A percentile compares a stretch with the other conserved stretches of the same genome.
phyloP scores from a whole-genome alignment of 2,329 filamentous ascomycete genomes.

The Sporothrix euskadiensis region DNA sequence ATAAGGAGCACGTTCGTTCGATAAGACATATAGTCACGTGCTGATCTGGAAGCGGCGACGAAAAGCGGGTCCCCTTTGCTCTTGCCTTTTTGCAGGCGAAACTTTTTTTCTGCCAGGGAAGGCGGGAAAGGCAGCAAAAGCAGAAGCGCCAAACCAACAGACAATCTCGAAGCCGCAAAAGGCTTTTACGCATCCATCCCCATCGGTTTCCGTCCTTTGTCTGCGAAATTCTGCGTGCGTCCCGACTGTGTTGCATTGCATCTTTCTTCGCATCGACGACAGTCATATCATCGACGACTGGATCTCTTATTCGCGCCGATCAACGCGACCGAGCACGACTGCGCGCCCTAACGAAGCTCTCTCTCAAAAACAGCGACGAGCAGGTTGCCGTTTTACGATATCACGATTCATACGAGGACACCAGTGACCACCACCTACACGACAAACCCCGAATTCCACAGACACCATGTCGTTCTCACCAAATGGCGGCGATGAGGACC shows the following conservation, averaged over 20 bases:
- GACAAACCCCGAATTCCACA: not conserved
- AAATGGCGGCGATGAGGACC: slow-evolving; percentile 32
- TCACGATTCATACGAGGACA: not conserved
- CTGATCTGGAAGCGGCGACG: not conserved
- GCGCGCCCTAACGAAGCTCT: slow-evolving; percentile 6
- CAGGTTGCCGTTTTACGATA: not conserved
- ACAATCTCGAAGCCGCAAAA: slow-evolving; percentile 18
- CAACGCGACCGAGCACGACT: not conserved
- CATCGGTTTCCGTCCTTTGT: not conserved
- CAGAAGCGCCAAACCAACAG: not conserved
- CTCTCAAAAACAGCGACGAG: slow-evolving; percentile 3
- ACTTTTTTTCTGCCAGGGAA: slow-evolving; percentile 21
- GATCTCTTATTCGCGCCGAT: not conserved
- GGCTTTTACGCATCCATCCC: slow-evolving; percentile 16
- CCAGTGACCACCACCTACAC: not conserved
- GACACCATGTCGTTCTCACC: slow-evolving; percentile 27
- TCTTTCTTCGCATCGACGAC: not conserved
- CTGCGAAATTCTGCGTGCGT: not conserved
- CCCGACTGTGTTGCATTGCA: not conserved
- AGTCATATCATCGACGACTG: not conserved
- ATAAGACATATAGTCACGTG: not conserved
- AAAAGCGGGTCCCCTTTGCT: not conserved
- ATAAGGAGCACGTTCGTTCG: not conserved
- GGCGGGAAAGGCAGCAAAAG: slow-evolving; percentile 1
- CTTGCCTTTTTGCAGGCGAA: slow-evolving; percentile 5